Conservation (phyloP, 2,329 filamentous ascomycete species). For the Colletotrichum sp. region DNA sequence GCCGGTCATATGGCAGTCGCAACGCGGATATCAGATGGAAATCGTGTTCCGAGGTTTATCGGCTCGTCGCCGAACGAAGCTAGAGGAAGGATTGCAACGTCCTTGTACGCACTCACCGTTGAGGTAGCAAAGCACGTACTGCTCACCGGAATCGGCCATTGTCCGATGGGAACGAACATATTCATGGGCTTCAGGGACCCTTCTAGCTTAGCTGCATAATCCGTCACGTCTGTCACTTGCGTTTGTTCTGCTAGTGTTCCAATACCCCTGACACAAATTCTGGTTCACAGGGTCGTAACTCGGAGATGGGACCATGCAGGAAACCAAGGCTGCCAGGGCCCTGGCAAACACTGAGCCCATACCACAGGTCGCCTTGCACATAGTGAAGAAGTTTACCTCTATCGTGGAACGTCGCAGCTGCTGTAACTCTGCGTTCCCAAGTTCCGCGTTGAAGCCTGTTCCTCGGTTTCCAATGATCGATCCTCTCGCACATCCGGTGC, state of each 20-base stretch:
- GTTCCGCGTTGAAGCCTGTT: neutral
- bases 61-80: neutral
- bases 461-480: neutral
- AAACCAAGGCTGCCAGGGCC: neutral
- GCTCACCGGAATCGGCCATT: neutral
- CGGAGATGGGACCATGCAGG: slow-evolving; percentile 1
- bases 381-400: neutral
- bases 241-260: neutral
- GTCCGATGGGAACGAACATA: neutral
- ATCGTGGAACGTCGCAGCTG: neutral
- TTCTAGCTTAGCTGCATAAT: neutral
- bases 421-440: neutral
- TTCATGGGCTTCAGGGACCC: neutral
- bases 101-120: neutral
- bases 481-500: neutral
- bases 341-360: neutral
- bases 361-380: neutral
- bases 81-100: neutral
- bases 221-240: neutral
- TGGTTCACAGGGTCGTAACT: neutral
- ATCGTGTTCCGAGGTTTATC: neutral
- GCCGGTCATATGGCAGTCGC: neutral
- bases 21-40: neutral
- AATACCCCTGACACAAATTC: neutral
- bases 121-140: neutral